Conservation (phyloP, 225 moss, liverwort and hornwort genomes). For the Anthoceros angustus region DNA sequence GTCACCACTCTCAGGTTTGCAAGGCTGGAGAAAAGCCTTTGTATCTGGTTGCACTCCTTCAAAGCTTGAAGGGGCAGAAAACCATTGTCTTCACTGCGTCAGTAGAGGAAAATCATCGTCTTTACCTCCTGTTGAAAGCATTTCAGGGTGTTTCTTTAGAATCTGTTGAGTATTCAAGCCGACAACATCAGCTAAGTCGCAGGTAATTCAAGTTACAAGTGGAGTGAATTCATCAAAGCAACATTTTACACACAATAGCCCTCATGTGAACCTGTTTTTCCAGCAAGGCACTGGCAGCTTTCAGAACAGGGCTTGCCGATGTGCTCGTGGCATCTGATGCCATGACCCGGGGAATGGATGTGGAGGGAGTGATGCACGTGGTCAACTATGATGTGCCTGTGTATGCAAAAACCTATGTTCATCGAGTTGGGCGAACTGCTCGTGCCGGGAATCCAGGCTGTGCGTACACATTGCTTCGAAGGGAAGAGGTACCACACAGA, state of each 20-base stretch:
- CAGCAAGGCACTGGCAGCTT: constrained; percentile 72
- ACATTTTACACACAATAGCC: no score
- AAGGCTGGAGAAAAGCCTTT: constrained; percentile 75
- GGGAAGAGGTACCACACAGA: constrained; percentile 44
- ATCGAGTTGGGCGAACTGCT: constrained; percentile 96
- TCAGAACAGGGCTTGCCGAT: constrained; percentile 59
- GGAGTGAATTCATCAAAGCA: not conserved
- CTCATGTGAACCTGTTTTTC: constrained; percentile 8
- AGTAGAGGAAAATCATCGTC: constrained; percentile 86
- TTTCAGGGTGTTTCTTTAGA: constrained; percentile 43
- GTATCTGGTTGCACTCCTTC: constrained; percentile 61
- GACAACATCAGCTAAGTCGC: constrained; percentile 68
- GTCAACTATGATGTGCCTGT: constrained; percentile 95
- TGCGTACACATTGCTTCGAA: constrained; percentile 74
- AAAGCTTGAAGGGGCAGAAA: constrained; percentile 58
- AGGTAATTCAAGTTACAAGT: constrained; percentile 26
- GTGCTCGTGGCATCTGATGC: constrained; percentile 96
- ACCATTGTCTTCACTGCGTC: constrained; percentile 91
- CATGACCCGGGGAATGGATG: constrained; percentile 99
- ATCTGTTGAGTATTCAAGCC: constrained; percentile 76
- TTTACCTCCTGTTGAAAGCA: constrained; percentile 50
- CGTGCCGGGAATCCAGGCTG: constrained; percentile 77
- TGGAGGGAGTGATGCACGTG: constrained; percentile 88
- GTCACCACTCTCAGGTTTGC: constrained; percentile 35
- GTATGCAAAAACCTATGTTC: constrained; percentile 95